Base-by-base conservation (phyloP, 1,284 basidiomycete genomes). In the Rhodotorula glutinis region DNA sequence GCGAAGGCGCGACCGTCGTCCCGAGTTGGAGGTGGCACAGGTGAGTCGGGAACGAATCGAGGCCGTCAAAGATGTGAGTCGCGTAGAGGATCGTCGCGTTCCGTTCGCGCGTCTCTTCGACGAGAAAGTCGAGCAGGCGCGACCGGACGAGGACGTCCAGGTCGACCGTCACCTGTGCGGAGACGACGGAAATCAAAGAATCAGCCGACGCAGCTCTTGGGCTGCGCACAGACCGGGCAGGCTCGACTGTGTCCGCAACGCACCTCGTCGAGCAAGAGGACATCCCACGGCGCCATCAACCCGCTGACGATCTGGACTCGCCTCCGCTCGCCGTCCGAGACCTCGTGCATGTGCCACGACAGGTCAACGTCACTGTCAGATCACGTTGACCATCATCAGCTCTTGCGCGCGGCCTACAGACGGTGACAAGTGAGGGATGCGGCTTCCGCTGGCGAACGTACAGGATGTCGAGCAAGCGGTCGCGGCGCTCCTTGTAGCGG, bases 261-360 rank as follows among this genome's bases (percentile, higher is more conserved):
- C 66, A 80, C 93, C 82, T 99, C 96, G 76, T 98, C 95, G 13
- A 98, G 85, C 8, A 98, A 82, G 8, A 99, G 81, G 27, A 98
- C 85, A 74, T 96, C 88, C 92, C 93, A 99, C 44, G 91, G 88
- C 30, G 85, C 85, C 96, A 99, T 98, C 30, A 99, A 83, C 3
- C 96, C 96, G 85, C 97, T 95, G 73, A 91, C 92, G 30, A 98
- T 86, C 79, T 99, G 96, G 7, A 98, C 93, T 2, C 91, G 81
- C 40, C 96, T 84, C 44, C 95, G 84, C 81, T 98, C 96, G 53
- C 96, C 96, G 77, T 99, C 96, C 23, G 91, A 94, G 72, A 98
- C 95, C 62, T 73, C 53, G 75, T 83, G 81, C 81, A 82, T 82
- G 70, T 79, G 81, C 80, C 83, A 97, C 77, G 93, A 89, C 19